Percentiles rank a stretch among this genome's conserved stretches.
Evolutionary conservation across 2,329 filamentous ascomycete species (phyloP).

Genomic region (Sporothrix phasma): DNA sequence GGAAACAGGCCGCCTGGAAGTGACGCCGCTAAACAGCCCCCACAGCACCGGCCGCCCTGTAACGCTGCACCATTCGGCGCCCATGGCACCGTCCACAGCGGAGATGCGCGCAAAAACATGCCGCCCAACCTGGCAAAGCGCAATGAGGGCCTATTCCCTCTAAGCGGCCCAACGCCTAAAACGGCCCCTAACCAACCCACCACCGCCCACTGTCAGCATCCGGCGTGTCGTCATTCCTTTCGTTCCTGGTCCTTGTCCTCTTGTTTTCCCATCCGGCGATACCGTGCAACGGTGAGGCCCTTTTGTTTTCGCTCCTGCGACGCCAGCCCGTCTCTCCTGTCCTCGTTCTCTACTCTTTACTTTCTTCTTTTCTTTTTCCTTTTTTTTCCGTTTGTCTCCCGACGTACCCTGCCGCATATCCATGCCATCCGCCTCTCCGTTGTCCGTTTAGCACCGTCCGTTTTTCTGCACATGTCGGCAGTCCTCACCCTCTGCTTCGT

Average conservation of each 20-base stretch:
- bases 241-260: too few species aligned
- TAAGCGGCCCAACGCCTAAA: neutral
- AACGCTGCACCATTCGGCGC: neutral
- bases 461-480: neutral
- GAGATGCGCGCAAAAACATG: too few species aligned
- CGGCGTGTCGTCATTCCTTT: conserved; percentile 14
- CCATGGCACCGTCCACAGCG: too few species aligned
- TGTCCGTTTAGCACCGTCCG: neutral
- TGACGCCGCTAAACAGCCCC: neutral
- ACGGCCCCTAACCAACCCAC: neutral
- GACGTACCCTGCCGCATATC: neutral
- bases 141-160: neutral
- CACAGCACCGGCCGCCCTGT: neutral
- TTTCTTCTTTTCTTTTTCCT: neutral
- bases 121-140: too few species aligned
- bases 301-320: neutral
- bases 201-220: conserved; percentile 8
- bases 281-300: neutral
- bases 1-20: neutral
- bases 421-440: neutral
- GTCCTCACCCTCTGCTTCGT: neutral
- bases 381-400: neutral
- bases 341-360: neutral
- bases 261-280: conserved; percentile 6
- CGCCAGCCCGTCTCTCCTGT: neutral